phyloP scores from a whole-genome alignment of 2,329 filamentous ascomycete genomes.

The Xylariomycetidae sp. region DNA sequence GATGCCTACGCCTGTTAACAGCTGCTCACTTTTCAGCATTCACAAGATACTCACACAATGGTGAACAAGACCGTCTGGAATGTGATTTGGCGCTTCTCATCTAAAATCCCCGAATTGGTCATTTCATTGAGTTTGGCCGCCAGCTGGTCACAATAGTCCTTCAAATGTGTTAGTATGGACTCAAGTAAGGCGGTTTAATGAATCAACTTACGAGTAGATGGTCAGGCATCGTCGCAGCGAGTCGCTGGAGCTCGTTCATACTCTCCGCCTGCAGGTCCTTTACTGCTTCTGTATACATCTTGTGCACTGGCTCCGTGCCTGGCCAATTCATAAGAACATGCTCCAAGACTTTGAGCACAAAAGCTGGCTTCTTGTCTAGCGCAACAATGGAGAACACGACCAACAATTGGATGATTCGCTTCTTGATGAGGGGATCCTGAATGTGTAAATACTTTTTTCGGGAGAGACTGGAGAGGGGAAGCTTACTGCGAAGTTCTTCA shows the following conservation, averaged over 20 bases:
- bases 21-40: background rate
- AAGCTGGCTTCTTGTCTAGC: conserved; percentile 69
- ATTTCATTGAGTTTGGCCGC: conserved; percentile 80
- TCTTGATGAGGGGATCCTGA: conserved; percentile 75
- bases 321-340: conserved; percentile 84
- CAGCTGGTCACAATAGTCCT: conserved; percentile 80
- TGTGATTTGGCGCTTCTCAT: conserved; percentile 79
- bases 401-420: conserved; percentile 74
- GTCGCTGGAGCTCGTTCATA: conserved; percentile 79
- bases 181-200: background rate
- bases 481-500: conserved; percentile 61
- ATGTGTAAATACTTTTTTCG: conserved; percentile 12
- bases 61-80: conserved; percentile 91
- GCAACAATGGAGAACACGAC: conserved; percentile 82
- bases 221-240: conserved; percentile 88
- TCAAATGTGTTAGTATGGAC: conserved; percentile 14
- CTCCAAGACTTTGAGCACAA: conserved; percentile 86
- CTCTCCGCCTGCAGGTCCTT: conserved; percentile 83
- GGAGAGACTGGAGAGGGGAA: background rate
- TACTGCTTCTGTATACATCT: conserved; percentile 78
- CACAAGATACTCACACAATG: conserved; percentile 58
- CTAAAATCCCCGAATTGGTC: conserved; percentile 64
- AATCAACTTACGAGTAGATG: conserved; percentile 63
- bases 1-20: conserved; percentile 54
- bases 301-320: conserved; percentile 64